Evolutionary conservation across 169 alveolate genomes (phyloP).

Genomic region (Babesia ovis): DNA sequence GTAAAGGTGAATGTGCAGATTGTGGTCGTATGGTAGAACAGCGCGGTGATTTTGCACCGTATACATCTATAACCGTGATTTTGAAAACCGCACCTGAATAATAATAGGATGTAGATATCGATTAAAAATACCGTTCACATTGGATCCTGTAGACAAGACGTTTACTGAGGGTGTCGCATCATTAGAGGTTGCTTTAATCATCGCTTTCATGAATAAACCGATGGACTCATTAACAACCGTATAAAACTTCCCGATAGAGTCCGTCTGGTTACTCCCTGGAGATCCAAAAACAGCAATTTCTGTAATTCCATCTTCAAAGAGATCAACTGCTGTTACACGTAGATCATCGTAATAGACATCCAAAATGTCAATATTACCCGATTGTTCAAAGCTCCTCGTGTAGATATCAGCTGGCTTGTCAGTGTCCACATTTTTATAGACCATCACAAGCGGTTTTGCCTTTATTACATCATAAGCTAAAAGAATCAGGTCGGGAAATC

Average conservation of each 20-base stretch:
- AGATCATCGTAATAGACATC: constrained; percentile 31
- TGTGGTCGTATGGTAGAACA: constrained; percentile 56
- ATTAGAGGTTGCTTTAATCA: constrained; percentile 31
- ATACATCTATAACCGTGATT: constrained; percentile 76
- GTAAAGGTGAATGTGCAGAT: constrained; percentile 59
- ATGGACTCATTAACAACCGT: constrained; percentile 29
- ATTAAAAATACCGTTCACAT: constrained; percentile 36
- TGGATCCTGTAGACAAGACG: constrained; percentile 42
- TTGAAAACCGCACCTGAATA: constrained; percentile 71
- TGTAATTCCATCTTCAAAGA: constrained; percentile 66
- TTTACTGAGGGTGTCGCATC: constrained; percentile 41
- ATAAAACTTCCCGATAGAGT: constrained; percentile 50
- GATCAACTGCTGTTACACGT: constrained; percentile 62
- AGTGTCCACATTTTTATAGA: constrained; percentile 20
- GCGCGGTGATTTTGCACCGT: constrained; percentile 72
- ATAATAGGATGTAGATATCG: too few species aligned
- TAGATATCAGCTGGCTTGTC: background rate
- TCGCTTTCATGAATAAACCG: constrained; percentile 64
- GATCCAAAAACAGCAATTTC: constrained; percentile 63
- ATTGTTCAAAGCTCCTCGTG: constrained; percentile 19
- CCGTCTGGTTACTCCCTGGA: constrained; percentile 23
- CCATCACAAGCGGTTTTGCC: constrained; percentile 22
- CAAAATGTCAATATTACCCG: constrained; percentile 3
- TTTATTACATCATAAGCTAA: background rate
- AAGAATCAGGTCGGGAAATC: constrained; percentile 69